These are phyloP conservation scores for Claviceps paspali DNA, from an alignment of 2,329 filamentous ascomycete species.

Conservation along the genomic window DNA sequence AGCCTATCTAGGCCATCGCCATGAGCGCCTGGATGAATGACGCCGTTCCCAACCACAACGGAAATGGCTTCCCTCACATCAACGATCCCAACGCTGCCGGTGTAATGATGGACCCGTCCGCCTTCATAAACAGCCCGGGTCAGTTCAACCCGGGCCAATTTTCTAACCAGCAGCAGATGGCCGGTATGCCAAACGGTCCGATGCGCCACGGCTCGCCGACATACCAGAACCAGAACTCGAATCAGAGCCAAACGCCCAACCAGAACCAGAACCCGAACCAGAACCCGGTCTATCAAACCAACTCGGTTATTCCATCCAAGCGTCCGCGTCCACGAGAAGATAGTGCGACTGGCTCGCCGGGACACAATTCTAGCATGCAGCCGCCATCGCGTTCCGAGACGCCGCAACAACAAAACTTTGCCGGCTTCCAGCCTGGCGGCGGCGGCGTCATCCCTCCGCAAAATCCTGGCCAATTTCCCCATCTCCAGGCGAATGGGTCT, in stretches of 20 bases:
- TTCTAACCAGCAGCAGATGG: slow-evolving; percentile 37
- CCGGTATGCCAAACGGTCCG: slow-evolving; percentile 63
- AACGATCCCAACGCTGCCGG: slow-evolving; percentile 42
- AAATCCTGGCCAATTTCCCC: slow-evolving; percentile 57
- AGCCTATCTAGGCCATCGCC: slow-evolving; percentile 34
- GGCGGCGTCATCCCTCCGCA: slow-evolving; percentile 45
- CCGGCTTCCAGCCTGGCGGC: slow-evolving; percentile 53
- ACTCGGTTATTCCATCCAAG: slow-evolving; percentile 79
- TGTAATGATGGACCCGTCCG: slow-evolving; percentile 50
- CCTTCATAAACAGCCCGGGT: slow-evolving; percentile 43
- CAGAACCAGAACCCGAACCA: slow-evolving; percentile 6
- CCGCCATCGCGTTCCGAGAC: slow-evolving; percentile 84
- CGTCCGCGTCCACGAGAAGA: slow-evolving; percentile 70
- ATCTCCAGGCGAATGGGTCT: slow-evolving; percentile 67
- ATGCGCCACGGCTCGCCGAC: slow-evolving; percentile 69
- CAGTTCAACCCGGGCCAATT: slow-evolving; percentile 49
- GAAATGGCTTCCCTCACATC: slow-evolving; percentile 51
- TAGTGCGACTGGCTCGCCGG: slow-evolving; percentile 67
- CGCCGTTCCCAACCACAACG: slow-evolving; percentile 54
- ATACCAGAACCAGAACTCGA: slow-evolving; percentile 41
- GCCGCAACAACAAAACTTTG: slow-evolving; percentile 61
- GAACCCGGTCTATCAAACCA: slow-evolving; percentile 60
- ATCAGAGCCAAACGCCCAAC: not conserved
- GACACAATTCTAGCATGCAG: slow-evolving; percentile 56
- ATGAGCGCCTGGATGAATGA: slow-evolving; percentile 65